A percentile compares a stretch with the other conserved stretches of the same genome.
These are phyloP conservation scores for Persicaria tinctoria DNA, from an alignment of 148 eudicot species.

Conservation along the genomic window DNA sequence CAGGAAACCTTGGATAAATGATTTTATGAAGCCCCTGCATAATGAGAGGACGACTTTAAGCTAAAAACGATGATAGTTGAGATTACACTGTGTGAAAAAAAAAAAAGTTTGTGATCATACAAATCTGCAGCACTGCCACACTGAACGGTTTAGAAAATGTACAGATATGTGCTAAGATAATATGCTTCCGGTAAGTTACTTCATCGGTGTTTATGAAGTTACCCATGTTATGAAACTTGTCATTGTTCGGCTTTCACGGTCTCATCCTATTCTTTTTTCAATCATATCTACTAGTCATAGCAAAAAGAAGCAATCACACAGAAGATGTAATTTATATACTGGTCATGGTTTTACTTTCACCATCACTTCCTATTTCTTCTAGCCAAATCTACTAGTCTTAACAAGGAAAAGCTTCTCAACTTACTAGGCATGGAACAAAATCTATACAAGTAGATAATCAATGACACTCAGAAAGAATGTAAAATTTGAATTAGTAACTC, in stretches of 20 bases:
- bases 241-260: too few relatives aligned
- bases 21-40: constrained; percentile 65
- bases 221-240: too few relatives aligned
- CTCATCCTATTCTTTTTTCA: too few relatives aligned
- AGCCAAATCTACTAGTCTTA: not conserved
- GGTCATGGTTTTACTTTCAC: not conserved
- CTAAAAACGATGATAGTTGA: not conserved
- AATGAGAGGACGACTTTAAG: constrained; percentile 8
- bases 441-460: not conserved
- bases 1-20: constrained; percentile 70
- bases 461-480: not conserved
- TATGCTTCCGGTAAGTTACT: too few relatives aligned
- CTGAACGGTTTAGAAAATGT: not conserved
- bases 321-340: not conserved
- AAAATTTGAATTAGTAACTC: not conserved
- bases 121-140: not conserved
- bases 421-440: not conserved
- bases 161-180: not conserved
- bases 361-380: not conserved
- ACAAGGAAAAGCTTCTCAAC: not conserved
- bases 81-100: not conserved
- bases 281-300: not conserved
- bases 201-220: too few relatives aligned
- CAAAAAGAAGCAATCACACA: too few relatives aligned
- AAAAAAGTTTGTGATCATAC: not conserved